Conservation (phyloP, 2,329 filamentous ascomycete genomes). For the Colletotrichum plurivorum region DNA sequence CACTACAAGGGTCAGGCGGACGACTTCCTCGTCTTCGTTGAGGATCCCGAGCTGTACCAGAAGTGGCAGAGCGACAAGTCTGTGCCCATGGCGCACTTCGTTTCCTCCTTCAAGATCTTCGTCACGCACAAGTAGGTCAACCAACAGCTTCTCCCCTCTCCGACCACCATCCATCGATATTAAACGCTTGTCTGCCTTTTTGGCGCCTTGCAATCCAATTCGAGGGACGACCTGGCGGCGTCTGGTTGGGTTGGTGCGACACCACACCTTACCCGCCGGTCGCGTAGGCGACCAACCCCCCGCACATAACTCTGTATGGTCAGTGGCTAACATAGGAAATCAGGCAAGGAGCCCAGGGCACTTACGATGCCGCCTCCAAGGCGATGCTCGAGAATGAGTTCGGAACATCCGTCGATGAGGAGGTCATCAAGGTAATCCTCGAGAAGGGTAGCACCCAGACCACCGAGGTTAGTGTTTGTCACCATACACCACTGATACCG, state of each 20-base stretch:
- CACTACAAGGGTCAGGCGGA: conserved; percentile 83
- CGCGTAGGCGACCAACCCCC: neutral
- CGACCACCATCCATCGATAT: neutral
- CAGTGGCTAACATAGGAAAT: conserved; percentile 14
- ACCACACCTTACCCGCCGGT: neutral
- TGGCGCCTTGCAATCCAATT: no score
- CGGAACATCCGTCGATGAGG: conserved; percentile 83
- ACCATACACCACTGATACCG: neutral
- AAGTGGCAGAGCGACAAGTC: conserved; percentile 88
- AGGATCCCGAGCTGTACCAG: conserved; percentile 74
- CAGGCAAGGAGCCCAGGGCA: conserved; percentile 89
- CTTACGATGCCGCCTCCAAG: conserved; percentile 83
- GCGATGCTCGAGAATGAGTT: conserved; percentile 87
- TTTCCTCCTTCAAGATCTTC: conserved; percentile 91
- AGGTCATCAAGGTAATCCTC: conserved; percentile 85
- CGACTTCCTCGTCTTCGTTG: conserved; percentile 73
- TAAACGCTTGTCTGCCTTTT: no score
- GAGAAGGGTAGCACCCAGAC: conserved; percentile 80
- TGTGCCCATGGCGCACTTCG: conserved; percentile 85
- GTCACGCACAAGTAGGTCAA: conserved; percentile 85
- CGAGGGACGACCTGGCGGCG: no score
- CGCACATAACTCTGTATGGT: neutral
- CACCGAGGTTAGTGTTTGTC: conserved; percentile 59
- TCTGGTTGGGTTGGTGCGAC: neutral
- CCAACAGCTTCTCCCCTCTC: conserved; percentile 18